Evolutionary conservation across 306 rosid genomes (phyloP).

Genomic region (Malus sylvestris): DNA sequence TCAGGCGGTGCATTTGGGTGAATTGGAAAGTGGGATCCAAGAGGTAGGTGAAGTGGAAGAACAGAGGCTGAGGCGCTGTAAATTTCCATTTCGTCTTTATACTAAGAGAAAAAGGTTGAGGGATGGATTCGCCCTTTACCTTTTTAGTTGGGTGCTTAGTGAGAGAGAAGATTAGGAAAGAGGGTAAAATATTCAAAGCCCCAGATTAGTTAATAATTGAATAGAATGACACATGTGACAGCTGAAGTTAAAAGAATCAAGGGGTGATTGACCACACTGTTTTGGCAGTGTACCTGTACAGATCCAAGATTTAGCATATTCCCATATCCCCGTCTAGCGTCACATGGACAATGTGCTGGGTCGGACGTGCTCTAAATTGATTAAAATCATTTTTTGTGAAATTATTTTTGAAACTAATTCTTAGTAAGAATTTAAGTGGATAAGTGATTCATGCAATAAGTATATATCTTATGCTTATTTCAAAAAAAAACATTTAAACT

Average conservation of each 20-base stretch:
- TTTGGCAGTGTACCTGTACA: no score
- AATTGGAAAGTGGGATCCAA: slow-evolving; percentile 1
- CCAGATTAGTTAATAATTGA: not conserved
- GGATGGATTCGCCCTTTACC: not conserved
- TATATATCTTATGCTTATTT: no score
- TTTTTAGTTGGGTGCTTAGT: not conserved
- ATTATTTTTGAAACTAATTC: no score
- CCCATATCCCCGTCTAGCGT: not conserved
- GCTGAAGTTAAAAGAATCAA: no score
- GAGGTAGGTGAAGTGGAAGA: slow-evolving; percentile 16
- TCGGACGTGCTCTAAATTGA: no score
- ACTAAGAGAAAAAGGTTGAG: not conserved
- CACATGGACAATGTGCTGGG: no score
- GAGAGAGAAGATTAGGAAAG: not conserved
- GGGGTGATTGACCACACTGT: no score
- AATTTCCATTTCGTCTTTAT: slow-evolving; percentile 27
- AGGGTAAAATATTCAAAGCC: not conserved
- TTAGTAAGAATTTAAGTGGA: no score
- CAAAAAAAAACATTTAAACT: no score
- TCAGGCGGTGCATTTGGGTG: slow-evolving; percentile 32
- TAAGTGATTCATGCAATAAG: no score
- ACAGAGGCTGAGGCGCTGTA: slow-evolving; percentile 26
- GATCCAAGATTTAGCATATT: not conserved
- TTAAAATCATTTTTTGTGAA: no score
- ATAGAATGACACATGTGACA: no score